A percentile compares a stretch with the other conserved stretches of the same genome.
Evolutionary conservation across 2,329 filamentous ascomycete species (phyloP).

Genomic region (Trichoderma cornu-damae): DNA sequence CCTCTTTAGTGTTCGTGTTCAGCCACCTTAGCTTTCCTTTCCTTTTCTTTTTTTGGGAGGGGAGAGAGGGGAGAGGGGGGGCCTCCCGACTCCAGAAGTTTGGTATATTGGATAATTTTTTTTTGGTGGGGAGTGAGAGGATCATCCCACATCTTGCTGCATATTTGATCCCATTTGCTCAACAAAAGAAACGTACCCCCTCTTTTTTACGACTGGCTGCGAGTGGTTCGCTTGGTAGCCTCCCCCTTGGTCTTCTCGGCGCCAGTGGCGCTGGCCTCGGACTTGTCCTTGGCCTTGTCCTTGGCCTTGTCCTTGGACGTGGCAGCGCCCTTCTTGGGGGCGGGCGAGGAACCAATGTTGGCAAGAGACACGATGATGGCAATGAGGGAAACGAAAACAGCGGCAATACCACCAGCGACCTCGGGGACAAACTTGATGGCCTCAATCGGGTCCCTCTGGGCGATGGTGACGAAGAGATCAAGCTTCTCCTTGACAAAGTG

Average conservation of each 20-base stretch:
- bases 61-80: too few relatives aligned
- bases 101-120: constrained; percentile 15
- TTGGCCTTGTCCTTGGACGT: constrained; percentile 66
- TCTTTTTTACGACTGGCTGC: constrained; percentile 49
- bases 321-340: constrained; percentile 65
- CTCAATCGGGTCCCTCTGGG: constrained; percentile 72
- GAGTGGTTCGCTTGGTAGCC: constrained; percentile 55
- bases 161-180: background rate
- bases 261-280: constrained; percentile 59
- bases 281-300: constrained; percentile 66
- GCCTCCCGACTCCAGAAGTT: background rate
- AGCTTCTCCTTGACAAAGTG: constrained; percentile 87
- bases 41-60: too few relatives aligned
- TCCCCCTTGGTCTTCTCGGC: constrained; percentile 74
- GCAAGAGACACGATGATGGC: constrained; percentile 65
- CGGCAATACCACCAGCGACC: constrained; percentile 74
- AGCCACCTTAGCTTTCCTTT: constrained; percentile 1
- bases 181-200: constrained; percentile 6
- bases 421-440: constrained; percentile 88
- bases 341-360: constrained; percentile 60
- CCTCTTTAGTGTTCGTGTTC: background rate
- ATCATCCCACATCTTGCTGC: constrained; percentile 1
- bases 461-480: constrained; percentile 82
- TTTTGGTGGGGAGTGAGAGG: too few relatives aligned
- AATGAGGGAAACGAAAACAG: constrained; percentile 63